These are phyloP conservation scores for Casuarina cunninghamiana DNA, from an alignment of 306 rosid genomes.

Conservation along the genomic window DNA sequence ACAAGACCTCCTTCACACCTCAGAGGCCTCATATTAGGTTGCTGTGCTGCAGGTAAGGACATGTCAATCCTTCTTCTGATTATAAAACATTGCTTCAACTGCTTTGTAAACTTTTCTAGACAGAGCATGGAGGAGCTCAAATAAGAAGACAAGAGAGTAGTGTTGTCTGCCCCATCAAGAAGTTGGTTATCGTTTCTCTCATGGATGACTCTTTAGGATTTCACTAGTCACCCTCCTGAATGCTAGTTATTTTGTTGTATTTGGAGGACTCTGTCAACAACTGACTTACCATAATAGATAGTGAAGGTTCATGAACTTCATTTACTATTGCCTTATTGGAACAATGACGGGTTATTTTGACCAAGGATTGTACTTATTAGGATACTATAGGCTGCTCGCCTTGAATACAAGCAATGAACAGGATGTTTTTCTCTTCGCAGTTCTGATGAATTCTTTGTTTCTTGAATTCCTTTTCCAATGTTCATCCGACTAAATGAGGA, in stretches of 20 bases:
- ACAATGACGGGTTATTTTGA: not conserved
- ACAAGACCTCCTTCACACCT: constrained; percentile 52
- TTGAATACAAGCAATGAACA: not conserved
- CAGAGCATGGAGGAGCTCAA: too few relatives aligned
- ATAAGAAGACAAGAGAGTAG: not conserved
- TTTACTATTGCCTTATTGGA: not conserved
- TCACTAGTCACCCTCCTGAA: not conserved
- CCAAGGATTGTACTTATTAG: not conserved
- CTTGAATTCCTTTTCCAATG: not conserved
- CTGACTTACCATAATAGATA: too few relatives aligned
- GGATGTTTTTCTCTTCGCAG: not conserved
- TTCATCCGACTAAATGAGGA: not conserved
- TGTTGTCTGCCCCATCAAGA: not conserved
- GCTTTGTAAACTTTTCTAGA: not conserved
- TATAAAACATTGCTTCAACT: not conserved
- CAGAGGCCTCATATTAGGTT: constrained; percentile 57
- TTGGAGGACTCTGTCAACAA: not conserved
- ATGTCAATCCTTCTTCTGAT: not conserved
- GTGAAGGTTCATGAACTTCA: not conserved
- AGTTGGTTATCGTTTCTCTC: not conserved
- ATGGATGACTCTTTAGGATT: not conserved
- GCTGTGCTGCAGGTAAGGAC: constrained; percentile 52
- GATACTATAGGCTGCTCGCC: not conserved
- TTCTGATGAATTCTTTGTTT: not conserved
- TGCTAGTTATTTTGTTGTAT: not conserved